phyloP scores from a whole-genome alignment of 768 basidiomycete genomes.

The Sutorius australiensis region DNA sequence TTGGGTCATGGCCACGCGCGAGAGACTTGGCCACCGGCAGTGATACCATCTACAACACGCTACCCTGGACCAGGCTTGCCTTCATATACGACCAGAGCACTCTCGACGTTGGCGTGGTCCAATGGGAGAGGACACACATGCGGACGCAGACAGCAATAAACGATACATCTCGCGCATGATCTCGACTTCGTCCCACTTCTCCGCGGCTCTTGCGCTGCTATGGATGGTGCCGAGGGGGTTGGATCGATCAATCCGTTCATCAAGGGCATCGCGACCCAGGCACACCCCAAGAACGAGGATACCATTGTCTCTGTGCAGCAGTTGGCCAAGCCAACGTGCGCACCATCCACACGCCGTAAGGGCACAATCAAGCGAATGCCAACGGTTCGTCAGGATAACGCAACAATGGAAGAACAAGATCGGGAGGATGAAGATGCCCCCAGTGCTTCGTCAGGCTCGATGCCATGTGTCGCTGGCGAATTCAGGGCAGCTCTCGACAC shows the following conservation, averaged over 20 bases:
- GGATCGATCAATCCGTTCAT: slow-evolving; percentile 91
- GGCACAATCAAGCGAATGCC: slow-evolving; percentile 56
- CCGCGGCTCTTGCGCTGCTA: slow-evolving; percentile 29
- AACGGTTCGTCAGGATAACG: slow-evolving; percentile 30
- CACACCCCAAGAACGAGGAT: slow-evolving; percentile 88
- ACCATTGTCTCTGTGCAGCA: slow-evolving; percentile 95
- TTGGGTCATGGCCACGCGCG: slow-evolving; percentile 16
- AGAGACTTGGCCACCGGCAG: slow-evolving; percentile 17
- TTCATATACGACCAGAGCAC: slow-evolving; percentile 7
- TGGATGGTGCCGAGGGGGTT: slow-evolving; percentile 55
- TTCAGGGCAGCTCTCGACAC: slow-evolving; percentile 22
- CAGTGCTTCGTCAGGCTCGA: slow-evolving; percentile 30
- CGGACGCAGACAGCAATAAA: slow-evolving; percentile 26
- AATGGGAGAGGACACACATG: slow-evolving; percentile 14
- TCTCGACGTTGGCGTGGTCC: slow-evolving; percentile 9
- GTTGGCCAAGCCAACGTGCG: slow-evolving; percentile 88
- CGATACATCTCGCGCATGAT: slow-evolving; percentile 37
- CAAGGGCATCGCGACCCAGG: slow-evolving; percentile 87
- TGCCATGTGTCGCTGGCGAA: slow-evolving; percentile 82
- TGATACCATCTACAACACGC: slow-evolving; percentile 12
- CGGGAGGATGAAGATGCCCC: slow-evolving; percentile 10
- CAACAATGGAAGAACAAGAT: slow-evolving; percentile 38
- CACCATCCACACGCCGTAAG: slow-evolving; percentile 85
- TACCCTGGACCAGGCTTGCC: slow-evolving; percentile 9
- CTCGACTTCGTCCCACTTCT: too few relatives aligned